phyloP scores from a whole-genome alignment of 2,329 filamentous ascomycete genomes.

The Mycosphaerella sp. region DNA sequence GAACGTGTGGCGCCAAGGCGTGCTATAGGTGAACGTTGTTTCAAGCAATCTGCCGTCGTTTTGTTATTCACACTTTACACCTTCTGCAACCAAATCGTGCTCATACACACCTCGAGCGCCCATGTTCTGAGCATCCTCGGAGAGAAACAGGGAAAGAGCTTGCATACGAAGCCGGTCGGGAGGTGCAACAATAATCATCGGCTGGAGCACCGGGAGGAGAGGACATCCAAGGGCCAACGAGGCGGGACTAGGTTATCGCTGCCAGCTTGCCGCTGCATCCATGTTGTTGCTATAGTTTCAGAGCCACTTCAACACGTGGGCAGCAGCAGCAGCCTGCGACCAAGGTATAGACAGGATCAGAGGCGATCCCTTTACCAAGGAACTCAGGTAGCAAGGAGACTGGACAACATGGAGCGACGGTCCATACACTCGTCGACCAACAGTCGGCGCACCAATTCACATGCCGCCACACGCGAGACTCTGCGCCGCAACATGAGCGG shows the following conservation, averaged over 20 bases:
- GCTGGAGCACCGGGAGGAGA: background rate
- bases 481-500: conserved; percentile 38
- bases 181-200: background rate
- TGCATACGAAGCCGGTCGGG: too few species aligned
- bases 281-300: background rate
- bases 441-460: conserved; percentile 39
- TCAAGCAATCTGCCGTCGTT: background rate
- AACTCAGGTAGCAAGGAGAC: background rate
- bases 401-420: conserved; percentile 27
- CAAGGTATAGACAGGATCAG: too few species aligned
- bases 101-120: background rate
- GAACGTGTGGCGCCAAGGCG: background rate
- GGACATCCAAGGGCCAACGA: too few species aligned
- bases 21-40: background rate
- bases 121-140: background rate
- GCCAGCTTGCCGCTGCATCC: background rate
- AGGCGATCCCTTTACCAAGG: too few species aligned
- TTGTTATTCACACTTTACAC: background rate
- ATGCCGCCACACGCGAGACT: conserved; percentile 35
- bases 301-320: background rate
- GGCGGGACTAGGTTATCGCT: background rate
- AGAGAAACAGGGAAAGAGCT: background rate
- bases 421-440: conserved; percentile 30
- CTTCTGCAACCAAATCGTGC: too few species aligned
- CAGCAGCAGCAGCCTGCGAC: background rate